phyloP scores from a whole-genome alignment of 169 alveolate species.

The Cystoisospora suis region DNA sequence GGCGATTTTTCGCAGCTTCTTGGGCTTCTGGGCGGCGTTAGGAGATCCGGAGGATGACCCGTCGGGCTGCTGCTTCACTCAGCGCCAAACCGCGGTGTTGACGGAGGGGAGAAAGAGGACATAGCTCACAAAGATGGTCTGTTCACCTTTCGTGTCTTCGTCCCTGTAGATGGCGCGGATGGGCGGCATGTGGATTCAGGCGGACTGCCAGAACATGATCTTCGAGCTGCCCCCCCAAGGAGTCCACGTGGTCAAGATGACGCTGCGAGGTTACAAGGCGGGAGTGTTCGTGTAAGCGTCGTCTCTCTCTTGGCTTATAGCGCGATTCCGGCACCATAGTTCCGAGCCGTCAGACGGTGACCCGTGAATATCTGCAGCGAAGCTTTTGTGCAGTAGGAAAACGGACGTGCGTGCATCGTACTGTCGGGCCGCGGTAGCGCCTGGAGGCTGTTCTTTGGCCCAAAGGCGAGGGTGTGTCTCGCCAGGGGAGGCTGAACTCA shows the following conservation, averaged over 20 bases:
- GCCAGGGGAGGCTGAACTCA: not conserved
- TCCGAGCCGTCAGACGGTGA: not conserved
- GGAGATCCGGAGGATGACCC: not conserved
- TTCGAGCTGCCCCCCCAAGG: slow-evolving; percentile 33
- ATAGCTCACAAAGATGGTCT: too few relatives aligned
- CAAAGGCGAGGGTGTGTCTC: not conserved
- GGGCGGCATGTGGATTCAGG: slow-evolving; percentile 62
- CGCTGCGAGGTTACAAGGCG: not conserved
- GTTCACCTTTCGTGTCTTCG: not conserved
- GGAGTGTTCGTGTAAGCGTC: slow-evolving; percentile 30
- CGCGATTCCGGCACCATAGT: not conserved
- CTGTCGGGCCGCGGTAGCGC: not conserved
- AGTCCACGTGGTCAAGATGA: not conserved
- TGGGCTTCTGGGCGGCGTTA: too few relatives aligned
- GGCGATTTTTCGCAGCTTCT: too few relatives aligned
- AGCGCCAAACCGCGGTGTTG: too few relatives aligned
- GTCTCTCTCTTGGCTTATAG: not conserved
- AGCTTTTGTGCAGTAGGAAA: not conserved
- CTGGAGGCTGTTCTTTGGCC: not conserved
- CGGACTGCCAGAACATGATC: slow-evolving; percentile 45
- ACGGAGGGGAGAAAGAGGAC: too few relatives aligned
- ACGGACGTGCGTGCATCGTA: not conserved
- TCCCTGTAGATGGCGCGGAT: slow-evolving; percentile 52
- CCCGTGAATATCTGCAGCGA: too few relatives aligned
- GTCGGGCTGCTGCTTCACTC: too few relatives aligned